Percentiles rank a stretch among this genome's conserved stretches.
phyloP scores from a whole-genome alignment of 2,329 filamentous ascomycete genomes.

The Sclerotinia subarctica region DNA sequence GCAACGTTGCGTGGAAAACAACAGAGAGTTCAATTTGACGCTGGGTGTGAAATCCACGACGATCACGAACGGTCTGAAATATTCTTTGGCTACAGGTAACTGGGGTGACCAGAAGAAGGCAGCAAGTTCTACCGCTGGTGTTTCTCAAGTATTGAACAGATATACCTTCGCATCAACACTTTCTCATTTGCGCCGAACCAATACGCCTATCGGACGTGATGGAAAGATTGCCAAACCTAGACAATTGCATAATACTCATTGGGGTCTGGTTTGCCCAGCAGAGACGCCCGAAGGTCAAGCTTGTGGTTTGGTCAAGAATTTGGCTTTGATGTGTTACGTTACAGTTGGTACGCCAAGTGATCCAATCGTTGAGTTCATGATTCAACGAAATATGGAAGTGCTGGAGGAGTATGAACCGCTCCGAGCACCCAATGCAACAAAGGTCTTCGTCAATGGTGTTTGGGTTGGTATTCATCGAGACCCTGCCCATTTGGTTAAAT shows the following conservation, averaged over 20 bases:
- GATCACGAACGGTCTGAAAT: constrained; percentile 90
- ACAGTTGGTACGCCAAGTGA: constrained; percentile 90
- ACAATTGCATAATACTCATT: constrained; percentile 97
- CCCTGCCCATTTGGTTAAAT: constrained; percentile 76
- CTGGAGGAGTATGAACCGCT: constrained; percentile 90
- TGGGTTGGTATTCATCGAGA: constrained; percentile 97
- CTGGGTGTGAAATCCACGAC: constrained; percentile 89
- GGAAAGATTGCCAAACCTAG: constrained; percentile 97
- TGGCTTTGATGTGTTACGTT: constrained; percentile 97
- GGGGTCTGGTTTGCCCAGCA: constrained; percentile 94
- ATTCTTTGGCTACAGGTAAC: constrained; percentile 95
- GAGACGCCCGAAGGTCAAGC: constrained; percentile 98
- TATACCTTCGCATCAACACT: constrained; percentile 97
- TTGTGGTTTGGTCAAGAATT: constrained; percentile 95
- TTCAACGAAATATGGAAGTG: constrained; percentile 91
- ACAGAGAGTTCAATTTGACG: constrained; percentile 83
- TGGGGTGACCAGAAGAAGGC: constrained; percentile 99
- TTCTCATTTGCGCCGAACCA: constrained; percentile 94
- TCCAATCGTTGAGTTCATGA: constrained; percentile 93
- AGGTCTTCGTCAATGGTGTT: constrained; percentile 96
- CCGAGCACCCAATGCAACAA: constrained; percentile 86
- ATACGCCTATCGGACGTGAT: constrained; percentile 95
- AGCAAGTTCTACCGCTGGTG: constrained; percentile 88
- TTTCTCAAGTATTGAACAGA: constrained; percentile 95
- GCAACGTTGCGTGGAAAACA: constrained; percentile 85